These are phyloP conservation scores for Aristolochia fimbriata DNA, from an alignment of 164 flowering plant genomes.

Conservation along the genomic window DNA sequence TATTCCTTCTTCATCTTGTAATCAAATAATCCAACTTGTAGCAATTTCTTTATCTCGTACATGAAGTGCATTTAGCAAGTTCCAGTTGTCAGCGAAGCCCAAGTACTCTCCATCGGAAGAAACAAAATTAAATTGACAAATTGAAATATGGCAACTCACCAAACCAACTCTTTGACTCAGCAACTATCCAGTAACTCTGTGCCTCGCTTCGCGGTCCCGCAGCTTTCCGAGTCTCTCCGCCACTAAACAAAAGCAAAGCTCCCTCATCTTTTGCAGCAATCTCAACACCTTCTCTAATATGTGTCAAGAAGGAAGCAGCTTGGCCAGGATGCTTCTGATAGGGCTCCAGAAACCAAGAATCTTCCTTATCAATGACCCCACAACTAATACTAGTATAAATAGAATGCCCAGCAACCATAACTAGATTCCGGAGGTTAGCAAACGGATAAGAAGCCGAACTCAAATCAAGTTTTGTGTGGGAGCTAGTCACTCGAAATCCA, in stretches of 20 bases:
- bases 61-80: too few species aligned
- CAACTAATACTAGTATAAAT: constrained; percentile 83
- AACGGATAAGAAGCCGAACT: constrained; percentile 37
- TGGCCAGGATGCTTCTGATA: constrained; percentile 94
- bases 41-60: too few species aligned
- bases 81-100: too few species aligned
- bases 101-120: neutral
- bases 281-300: constrained; percentile 75
- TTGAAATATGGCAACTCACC: constrained; percentile 43
- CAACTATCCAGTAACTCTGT: constrained; percentile 96
- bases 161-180: constrained; percentile 91
- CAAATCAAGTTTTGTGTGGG: constrained; percentile 19
- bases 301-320: constrained; percentile 72
- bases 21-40: too few species aligned
- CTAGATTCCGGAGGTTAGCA: constrained; percentile 55
- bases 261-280: constrained; percentile 57
- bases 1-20: too few species aligned
- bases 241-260: constrained; percentile 88
- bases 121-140: neutral
- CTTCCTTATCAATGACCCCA: constrained; percentile 70
- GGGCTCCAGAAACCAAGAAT: constrained; percentile 85
- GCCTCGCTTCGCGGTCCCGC: constrained; percentile 99
- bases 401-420: constrained; percentile 99
- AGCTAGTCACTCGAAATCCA: constrained; percentile 19
- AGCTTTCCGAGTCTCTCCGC: constrained; percentile 93